Base-by-base conservation (phyloP, 1,284 basidiomycete genomes). In the Cryptococcus sp. region DNA sequence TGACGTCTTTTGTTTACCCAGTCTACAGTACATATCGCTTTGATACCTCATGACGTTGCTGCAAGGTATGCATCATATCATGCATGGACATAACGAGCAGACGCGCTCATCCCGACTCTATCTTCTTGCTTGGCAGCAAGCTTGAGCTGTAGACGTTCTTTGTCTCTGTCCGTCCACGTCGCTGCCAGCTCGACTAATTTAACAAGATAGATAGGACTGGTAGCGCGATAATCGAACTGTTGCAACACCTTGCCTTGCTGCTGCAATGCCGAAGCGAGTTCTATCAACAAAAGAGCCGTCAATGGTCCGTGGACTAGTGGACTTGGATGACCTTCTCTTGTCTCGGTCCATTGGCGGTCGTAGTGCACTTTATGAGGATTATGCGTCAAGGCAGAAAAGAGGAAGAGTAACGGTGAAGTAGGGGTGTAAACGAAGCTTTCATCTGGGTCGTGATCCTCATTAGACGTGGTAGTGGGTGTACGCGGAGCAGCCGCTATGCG, bases 221-320 rank as follows among this genome's bases (percentile, higher is more conserved):
- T 83, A 11, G 90, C 90, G 46, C 87, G 82, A 71, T 91, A 91
- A 57, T 86, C 84, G 65, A 90, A 90, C 2, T 76, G 65, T 47
- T 71, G 77, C 54, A 90, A 70, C n/a, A 47, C 22, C 47, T 58
- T 60, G 2, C 58, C 62, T 17, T 40, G 54, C 27, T 59, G 53
- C 31, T 19, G 61, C 1, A 65, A 58, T 17, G 47, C 50, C 35
- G 80, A 74, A 25, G 84, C 80, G 0, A 83, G 78, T 69, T 91
- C 89, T 45, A 91, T 80, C 5, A 91, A 79, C 83, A 91, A 85
- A 50, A 89, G 80, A 0, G 90, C 88, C 1, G 86, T 91, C 47
- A 92, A 78, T 22, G 90, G 90, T 0, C 88, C 90, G 71, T 92
- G 90, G 7, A 92, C 88, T 16, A 92, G 82, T 16, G 88, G 85